Evolutionary conservation across 2,329 filamentous ascomycete species (phyloP), one percentile per base, ranked within the genome.

Genomic region (Purpureocillium takamizusanense): DNA sequence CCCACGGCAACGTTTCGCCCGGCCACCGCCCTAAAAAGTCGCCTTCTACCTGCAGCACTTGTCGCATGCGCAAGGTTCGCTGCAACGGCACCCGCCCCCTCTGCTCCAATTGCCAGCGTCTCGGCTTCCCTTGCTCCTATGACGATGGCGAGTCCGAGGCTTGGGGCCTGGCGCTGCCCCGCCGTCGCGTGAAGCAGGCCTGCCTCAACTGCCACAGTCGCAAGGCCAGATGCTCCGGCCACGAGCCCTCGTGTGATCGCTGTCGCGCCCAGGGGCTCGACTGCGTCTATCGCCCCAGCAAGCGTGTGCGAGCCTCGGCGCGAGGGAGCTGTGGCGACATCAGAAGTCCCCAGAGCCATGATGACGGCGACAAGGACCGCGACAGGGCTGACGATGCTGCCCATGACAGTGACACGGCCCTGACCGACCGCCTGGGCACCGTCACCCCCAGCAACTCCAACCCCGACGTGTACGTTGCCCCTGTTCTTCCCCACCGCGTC

Each of bases 181-280:
- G 72, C 31, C 66, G 73, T 29, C 70, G 74, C 16, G 74, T 75
- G 32, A 66, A 72, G 33, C 66, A 74, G 52, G 74, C 74, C 21
- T 78, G 74, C 47, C 63, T 70, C 49, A 74, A 67, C 49, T 78
- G 74, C 52, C 74, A 78, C 45, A 68, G 70, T 27, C 64, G 73
- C 47, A 78, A 78, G 51, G 74, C 74, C 23, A 62, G 72, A 35
- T 78, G 74, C 56, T 76, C 69, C 37, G 74, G 74, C n/a, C 67
- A 74, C 45, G 61, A 69, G 36, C 74, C 73, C 4, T 64, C 67
- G 37, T 78, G 74, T 48, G 70, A 75, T 36, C 62, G 61, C 15
- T 65, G 61, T 30, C 67, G 68, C 16, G 56, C 62, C 4, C 72
- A 76, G 37, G 70, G 69, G 7, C 68, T 76, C 37, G 68, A 75